A percentile compares a stretch with the other conserved stretches of the same genome.
phyloP scores from a whole-genome alignment of 352 stramenopile genomes.

The Pythium phragmiticola region DNA sequence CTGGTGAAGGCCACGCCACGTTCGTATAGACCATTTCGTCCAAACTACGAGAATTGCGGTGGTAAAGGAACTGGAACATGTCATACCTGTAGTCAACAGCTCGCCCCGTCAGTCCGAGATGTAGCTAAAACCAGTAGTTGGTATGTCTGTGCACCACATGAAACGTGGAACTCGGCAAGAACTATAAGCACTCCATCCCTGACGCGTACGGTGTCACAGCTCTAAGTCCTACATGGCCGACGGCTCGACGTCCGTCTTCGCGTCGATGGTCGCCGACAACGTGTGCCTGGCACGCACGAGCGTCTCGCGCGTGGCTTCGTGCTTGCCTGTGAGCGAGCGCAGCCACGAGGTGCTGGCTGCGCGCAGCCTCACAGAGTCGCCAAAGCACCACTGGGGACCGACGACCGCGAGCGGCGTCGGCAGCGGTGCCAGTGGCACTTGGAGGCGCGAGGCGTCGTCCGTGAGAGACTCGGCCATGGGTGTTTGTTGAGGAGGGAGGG shows the following conservation, averaged over 20 bases:
- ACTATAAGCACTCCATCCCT: too few relatives aligned
- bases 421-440: background rate
- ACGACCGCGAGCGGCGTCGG: background rate
- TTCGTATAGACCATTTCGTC: too few relatives aligned
- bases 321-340: slow-evolving; percentile 7
- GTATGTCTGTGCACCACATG: too few relatives aligned
- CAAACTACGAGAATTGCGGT: too few relatives aligned
- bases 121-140: too few relatives aligned
- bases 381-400: slow-evolving; percentile 7
- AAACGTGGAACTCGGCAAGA: too few relatives aligned
- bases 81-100: too few relatives aligned
- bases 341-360: background rate
- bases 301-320: background rate
- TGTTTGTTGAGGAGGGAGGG: background rate
- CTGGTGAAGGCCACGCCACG: too few relatives aligned
- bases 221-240: background rate
- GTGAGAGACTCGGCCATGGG: background rate
- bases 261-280: background rate
- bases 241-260: slow-evolving; percentile 6
- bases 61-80: too few relatives aligned
- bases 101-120: too few relatives aligned
- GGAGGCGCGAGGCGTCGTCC: background rate
- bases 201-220: too few relatives aligned
- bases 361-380: background rate
- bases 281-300: slow-evolving; percentile 3